A percentile compares a stretch with the other conserved stretches of the same genome.
These are phyloP conservation scores for Beauveria australis DNA, from an alignment of 2,329 filamentous ascomycete species.

Conservation along the genomic window DNA sequence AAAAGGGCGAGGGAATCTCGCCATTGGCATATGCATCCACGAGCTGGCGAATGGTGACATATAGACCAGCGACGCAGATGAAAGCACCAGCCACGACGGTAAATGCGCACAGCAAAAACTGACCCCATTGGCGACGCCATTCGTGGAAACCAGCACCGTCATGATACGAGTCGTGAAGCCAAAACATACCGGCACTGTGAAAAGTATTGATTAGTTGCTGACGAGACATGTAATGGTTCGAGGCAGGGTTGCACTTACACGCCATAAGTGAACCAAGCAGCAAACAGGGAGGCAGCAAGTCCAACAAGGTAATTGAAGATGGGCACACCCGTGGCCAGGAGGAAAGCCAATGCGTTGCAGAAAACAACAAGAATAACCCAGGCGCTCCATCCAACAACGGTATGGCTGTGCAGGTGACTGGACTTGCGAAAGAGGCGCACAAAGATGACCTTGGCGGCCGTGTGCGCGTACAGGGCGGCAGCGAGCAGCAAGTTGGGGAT, in stretches of 20 bases:
- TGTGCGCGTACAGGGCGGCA: conserved; percentile 41
- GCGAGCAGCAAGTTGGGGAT: conserved; percentile 43
- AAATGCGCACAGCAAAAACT: conserved; percentile 29
- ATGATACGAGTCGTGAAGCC: conserved; percentile 41
- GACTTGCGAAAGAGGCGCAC: conserved; percentile 38
- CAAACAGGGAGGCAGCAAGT: conserved; percentile 41
- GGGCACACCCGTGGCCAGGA: conserved; percentile 39
- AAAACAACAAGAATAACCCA: conserved; percentile 39
- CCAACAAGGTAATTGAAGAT: conserved; percentile 47
- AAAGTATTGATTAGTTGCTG: neutral
- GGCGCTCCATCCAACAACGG: conserved; percentile 34
- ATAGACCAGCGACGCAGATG: conserved; percentile 40
- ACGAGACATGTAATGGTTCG: too few species aligned
- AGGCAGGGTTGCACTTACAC: conserved; percentile 19
- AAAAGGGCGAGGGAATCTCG: conserved; percentile 12
- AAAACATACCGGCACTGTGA: conserved; percentile 37
- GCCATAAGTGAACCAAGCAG: conserved; percentile 46
- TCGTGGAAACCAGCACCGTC: conserved; percentile 28
- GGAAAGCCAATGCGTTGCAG: conserved; percentile 35
- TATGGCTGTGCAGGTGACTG: conserved; percentile 39
- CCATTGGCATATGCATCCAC: conserved; percentile 15
- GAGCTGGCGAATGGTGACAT: conserved; percentile 35
- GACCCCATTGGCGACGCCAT: conserved; percentile 30
- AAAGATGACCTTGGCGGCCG: conserved; percentile 43
- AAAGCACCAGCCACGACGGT: conserved; percentile 39